These are phyloP conservation scores for Oryza nivara DNA, from an alignment of 176 grass and related monocot genomes.

Conservation along the genomic window DNA sequence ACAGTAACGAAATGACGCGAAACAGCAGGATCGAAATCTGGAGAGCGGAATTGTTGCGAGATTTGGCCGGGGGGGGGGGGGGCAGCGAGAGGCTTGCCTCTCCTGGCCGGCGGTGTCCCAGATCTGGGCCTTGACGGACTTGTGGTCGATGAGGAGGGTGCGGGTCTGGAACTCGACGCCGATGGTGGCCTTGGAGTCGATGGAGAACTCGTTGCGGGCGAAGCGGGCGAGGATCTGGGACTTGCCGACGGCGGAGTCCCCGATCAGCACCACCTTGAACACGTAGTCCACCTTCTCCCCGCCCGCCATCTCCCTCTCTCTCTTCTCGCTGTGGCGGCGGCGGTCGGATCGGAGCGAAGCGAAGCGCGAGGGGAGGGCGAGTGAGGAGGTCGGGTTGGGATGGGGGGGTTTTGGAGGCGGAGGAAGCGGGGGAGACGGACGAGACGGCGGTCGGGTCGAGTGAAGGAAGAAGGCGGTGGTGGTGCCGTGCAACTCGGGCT, in stretches of 20 bases:
- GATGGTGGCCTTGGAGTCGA: slow-evolving; percentile 97
- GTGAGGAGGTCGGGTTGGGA: no score
- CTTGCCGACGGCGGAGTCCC: slow-evolving; percentile 91
- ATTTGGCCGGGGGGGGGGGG: not conserved
- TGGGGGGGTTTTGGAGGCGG: no score
- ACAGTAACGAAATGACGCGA: not conserved
- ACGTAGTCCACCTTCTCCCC: slow-evolving; percentile 93
- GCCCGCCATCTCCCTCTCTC: slow-evolving; percentile 46
- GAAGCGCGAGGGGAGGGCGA: not conserved
- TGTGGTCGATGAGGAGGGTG: slow-evolving; percentile 77
- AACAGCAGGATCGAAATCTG: not conserved
- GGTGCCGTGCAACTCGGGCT: no score
- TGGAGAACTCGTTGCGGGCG: slow-evolving; percentile 91
- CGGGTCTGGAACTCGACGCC: slow-evolving; percentile 96
- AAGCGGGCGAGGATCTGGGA: slow-evolving; percentile 97
- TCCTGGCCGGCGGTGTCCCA: slow-evolving; percentile 89
- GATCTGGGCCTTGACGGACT: slow-evolving; percentile 83
- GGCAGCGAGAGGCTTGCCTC: slow-evolving; percentile 8
- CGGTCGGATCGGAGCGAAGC: not conserved
- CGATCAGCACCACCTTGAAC: slow-evolving; percentile 97
- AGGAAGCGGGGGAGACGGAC: no score
- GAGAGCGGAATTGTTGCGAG: not conserved
- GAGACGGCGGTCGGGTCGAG: no score
- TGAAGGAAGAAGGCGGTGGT: no score
- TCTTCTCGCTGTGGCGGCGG: not conserved